Conservation (phyloP, 371 early-diverging fungal genomes). For the Mortierella polycephala region DNA sequence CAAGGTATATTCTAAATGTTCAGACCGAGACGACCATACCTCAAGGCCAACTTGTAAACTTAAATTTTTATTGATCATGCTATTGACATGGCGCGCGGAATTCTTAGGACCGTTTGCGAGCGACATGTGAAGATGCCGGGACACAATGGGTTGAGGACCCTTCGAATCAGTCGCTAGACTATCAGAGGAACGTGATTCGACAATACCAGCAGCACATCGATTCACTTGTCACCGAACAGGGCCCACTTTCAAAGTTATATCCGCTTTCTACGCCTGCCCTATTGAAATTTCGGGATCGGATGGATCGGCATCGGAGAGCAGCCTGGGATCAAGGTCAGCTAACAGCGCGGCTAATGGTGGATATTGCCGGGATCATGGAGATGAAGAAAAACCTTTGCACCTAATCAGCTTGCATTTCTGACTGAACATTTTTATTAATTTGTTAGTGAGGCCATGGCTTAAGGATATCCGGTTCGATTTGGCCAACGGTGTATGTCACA, state of each 20-base stretch:
- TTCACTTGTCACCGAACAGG: neutral
- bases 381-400: neutral
- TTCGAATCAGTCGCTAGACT: slow-evolving; percentile 56
- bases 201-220: slow-evolving; percentile 37
- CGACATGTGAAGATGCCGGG: slow-evolving; percentile 50
- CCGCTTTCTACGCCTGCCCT: slow-evolving; percentile 18
- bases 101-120: slow-evolving; percentile 39
- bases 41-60: too few relatives aligned
- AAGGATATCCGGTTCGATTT: slow-evolving; percentile 21
- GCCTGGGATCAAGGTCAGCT: slow-evolving; percentile 40
- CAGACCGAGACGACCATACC: neutral
- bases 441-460: slow-evolving; percentile 30
- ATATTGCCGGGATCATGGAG: neutral
- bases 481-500: slow-evolving; percentile 31
- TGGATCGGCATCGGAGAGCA: slow-evolving; percentile 28
- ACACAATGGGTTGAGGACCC: slow-evolving; percentile 63
- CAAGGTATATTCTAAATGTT: slow-evolving; percentile 32
- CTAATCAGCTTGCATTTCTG: neutral
- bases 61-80: neutral
- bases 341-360: neutral
- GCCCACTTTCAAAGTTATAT: neutral
- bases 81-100: neutral
- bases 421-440: neutral
- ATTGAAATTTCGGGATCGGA: slow-evolving; percentile 30
- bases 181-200: slow-evolving; percentile 48